Base-by-base conservation (phyloP, 1,284 basidiomycete genomes). In the Chondrostereum purpureum region DNA sequence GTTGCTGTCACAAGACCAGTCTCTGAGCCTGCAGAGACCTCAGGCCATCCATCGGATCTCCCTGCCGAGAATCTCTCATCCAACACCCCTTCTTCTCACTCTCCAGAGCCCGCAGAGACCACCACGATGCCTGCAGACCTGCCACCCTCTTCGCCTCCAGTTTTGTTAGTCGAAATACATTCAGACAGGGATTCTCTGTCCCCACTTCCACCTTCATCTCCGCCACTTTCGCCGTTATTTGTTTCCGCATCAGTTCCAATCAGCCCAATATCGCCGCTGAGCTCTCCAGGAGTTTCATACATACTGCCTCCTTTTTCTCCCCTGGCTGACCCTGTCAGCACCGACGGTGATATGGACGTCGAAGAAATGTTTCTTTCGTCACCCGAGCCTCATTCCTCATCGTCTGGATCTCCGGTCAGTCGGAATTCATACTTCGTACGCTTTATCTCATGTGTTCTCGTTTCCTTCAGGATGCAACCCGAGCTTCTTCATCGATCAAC, bases 161-260 rank as follows among this genome's bases (percentile, higher is more conserved):
- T n/a, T 45, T 57, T n/a, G 46, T 50, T 5, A 49, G 36, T 18
- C 19, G 51, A 53, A 11, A 24, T 35, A 19, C 52, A 43, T 31
- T 31, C 27, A 8, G 27, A 31, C 27, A 31, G 17, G n/a, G n/a
- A n/a, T n/a, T 51, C 5, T 21, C 48, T 39, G 14, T 64, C 60
- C 3, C 35, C 64, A 27, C 58, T 66, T 39, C 61, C 61, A 8
- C 61, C 61, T 5, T 63, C 61, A 22, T 63, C 64, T n/a, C 60
- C 60, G 20, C 48, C 58, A 4, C 38, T 47, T 33, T 65, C 61
- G 0, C 63, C 61, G 0, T 8, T 31, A 8, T 31, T 31, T 31
- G 27, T 31, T 8, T 31, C 27, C 8, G 27, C 27, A 8, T 31
- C 27, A n/a, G n/a, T 8, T 31, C 27, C 27, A 31, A 31, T 31